These are phyloP conservation scores for Dichotomopilus funicola DNA, from an alignment of 2,329 filamentous ascomycete genomes.

Conservation along the genomic window DNA sequence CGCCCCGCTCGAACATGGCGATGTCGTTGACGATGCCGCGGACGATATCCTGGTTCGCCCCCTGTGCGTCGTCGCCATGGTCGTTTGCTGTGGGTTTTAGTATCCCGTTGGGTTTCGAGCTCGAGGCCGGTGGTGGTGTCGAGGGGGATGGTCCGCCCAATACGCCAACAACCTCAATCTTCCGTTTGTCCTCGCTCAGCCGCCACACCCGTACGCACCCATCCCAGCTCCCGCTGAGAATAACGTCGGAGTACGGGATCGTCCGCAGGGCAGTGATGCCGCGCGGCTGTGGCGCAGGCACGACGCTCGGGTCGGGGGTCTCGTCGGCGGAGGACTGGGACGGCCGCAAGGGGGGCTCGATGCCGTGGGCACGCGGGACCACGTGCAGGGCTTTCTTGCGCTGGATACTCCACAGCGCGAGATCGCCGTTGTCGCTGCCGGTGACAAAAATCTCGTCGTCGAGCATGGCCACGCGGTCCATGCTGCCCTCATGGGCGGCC, in stretches of 20 bases:
- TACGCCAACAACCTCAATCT: constrained; percentile 64
- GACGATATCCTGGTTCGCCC: constrained; percentile 32
- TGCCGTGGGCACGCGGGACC: constrained; percentile 73
- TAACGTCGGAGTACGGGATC: constrained; percentile 82
- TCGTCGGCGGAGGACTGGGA: constrained; percentile 68
- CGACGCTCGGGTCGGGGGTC: constrained; percentile 51
- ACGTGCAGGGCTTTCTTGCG: constrained; percentile 93
- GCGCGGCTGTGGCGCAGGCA: constrained; percentile 63
- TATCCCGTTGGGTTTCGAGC: constrained; percentile 17
- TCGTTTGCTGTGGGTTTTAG: too few species aligned
- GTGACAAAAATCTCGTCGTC: constrained; percentile 87
- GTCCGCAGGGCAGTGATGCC: constrained; percentile 87
- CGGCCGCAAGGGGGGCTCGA: constrained; percentile 64
- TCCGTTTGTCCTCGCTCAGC: constrained; percentile 74
- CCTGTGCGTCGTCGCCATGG: constrained; percentile 12
- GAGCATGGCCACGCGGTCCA: constrained; percentile 86
- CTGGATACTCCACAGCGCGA: constrained; percentile 80
- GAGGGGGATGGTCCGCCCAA: constrained; percentile 11
- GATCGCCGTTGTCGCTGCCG: constrained; percentile 81
- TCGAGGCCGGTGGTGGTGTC: constrained; percentile 16
- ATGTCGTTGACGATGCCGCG: constrained; percentile 85
- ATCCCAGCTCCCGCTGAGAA: constrained; percentile 92
- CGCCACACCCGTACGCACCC: constrained; percentile 81
- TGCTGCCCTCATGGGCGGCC: constrained; percentile 68
- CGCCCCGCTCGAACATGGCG: constrained; percentile 76